Conservation (phyloP, 2,329 filamentous ascomycete genomes). For the Penicillium sp. region DNA sequence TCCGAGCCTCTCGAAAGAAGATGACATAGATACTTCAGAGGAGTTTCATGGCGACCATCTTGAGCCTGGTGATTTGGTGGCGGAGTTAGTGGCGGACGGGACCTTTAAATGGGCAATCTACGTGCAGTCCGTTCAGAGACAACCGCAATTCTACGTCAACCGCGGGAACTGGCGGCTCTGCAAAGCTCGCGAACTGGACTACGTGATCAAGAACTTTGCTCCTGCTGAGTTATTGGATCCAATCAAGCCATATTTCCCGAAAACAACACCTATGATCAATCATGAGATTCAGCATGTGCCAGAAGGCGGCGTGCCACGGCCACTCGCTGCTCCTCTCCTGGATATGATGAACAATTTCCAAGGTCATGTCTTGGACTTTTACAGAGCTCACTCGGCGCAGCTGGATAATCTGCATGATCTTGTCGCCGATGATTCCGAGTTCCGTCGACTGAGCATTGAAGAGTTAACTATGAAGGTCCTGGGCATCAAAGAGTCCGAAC, state of each 20-base stretch:
- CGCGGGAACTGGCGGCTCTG: conserved; percentile 46
- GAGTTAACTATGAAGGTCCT: conserved; percentile 40
- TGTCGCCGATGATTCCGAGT: conserved; percentile 39
- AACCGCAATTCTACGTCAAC: conserved; percentile 45
- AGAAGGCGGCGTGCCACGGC: conserved; percentile 44
- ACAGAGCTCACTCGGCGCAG: conserved; percentile 30
- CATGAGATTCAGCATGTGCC: conserved; percentile 34
- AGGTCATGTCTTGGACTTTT: conserved; percentile 34
- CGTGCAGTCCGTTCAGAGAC: conserved; percentile 40
- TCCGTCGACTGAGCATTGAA: conserved; percentile 34
- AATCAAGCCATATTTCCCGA: conserved; percentile 54
- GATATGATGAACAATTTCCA: conserved; percentile 36
- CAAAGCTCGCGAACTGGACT: conserved; percentile 43
- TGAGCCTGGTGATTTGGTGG: conserved; percentile 44
- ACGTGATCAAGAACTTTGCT: conserved; percentile 52
- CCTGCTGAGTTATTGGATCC: conserved; percentile 46
- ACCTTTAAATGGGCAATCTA: conserved; percentile 40
- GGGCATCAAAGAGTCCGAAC: conserved; percentile 26
- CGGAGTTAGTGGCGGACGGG: conserved; percentile 29
- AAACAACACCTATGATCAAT: conserved; percentile 24
- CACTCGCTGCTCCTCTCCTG: conserved; percentile 37
- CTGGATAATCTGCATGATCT: conserved; percentile 41
- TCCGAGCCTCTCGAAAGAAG: conserved; percentile 23
- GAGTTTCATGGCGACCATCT: conserved; percentile 38
- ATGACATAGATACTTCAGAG: conserved; percentile 26